phyloP scores from a whole-genome alignment of 164 flowering plant genomes.

The Annona squamosa region DNA sequence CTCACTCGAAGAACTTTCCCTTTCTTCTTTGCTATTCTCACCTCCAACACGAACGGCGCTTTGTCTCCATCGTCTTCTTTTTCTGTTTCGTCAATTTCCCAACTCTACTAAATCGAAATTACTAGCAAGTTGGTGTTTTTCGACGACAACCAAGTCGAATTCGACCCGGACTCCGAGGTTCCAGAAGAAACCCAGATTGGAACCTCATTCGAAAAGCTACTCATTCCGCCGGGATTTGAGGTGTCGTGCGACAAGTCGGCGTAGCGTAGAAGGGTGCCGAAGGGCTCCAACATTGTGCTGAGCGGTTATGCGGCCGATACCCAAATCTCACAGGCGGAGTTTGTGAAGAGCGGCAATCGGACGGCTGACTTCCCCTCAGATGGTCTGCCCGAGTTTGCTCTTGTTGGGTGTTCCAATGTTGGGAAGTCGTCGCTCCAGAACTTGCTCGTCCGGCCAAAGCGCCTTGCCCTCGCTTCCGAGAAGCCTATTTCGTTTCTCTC shows the following conservation, averaged over 20 bases:
- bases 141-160: constrained; percentile 11
- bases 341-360: constrained; percentile 84
- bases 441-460: constrained; percentile 70
- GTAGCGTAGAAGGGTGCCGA: constrained; percentile 49
- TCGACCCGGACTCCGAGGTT: neutral
- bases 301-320: constrained; percentile 73
- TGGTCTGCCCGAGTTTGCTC: constrained; percentile 90
- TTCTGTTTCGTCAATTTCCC: constrained; percentile 14
- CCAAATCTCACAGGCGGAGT: constrained; percentile 67
- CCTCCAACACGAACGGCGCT: constrained; percentile 20
- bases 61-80: constrained; percentile 10
- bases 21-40: constrained; percentile 11
- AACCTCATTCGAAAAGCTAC: constrained; percentile 66
- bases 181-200: constrained; percentile 14
- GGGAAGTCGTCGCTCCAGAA: constrained; percentile 95
- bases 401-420: constrained; percentile 92
- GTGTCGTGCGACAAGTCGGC: constrained; percentile 20
- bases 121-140: constrained; percentile 5
- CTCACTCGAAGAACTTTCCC: constrained; percentile 12
- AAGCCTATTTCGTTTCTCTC: constrained; percentile 21
- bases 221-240: constrained; percentile 82
- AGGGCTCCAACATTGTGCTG: constrained; percentile 85
- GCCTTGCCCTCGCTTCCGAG: constrained; percentile 84
- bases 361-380: constrained; percentile 84
- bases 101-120: constrained; percentile 11